Evolutionary conservation across 169 alveolate genomes (phyloP).

Genomic region (Plasmodium knowlesi): DNA sequence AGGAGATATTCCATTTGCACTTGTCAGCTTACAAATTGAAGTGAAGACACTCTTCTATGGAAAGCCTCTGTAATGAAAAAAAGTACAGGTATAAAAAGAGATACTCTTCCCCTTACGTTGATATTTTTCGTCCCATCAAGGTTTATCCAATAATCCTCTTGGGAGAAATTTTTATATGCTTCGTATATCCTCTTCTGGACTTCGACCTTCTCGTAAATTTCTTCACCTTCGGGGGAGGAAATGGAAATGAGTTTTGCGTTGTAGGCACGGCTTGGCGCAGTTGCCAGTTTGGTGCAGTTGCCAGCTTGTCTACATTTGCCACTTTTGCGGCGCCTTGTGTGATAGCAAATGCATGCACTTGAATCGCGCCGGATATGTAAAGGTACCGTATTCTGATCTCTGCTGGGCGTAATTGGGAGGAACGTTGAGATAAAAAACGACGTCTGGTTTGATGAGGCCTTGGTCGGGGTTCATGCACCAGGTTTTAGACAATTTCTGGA

Average conservation of each 20-base stretch:
- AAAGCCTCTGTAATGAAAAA: background rate
- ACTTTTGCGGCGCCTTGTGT: background rate
- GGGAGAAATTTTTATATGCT: constrained; percentile 28
- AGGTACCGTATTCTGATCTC: constrained; percentile 67
- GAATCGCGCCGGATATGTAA: background rate
- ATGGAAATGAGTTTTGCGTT: background rate
- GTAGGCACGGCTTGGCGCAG: background rate
- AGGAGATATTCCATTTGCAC: background rate
- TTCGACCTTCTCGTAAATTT: constrained; percentile 68
- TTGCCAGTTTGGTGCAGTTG: background rate
- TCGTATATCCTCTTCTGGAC: constrained; percentile 56
- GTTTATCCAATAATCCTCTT: constrained; percentile 65
- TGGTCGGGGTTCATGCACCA: constrained; percentile 75
- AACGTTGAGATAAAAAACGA: constrained; percentile 56
- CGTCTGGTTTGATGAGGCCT: constrained; percentile 73
- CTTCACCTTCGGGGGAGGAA: constrained; percentile 35
- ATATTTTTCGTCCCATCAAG: constrained; percentile 75
- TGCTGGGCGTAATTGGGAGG: constrained; percentile 64
- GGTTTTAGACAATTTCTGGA: constrained; percentile 33
- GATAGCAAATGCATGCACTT: background rate
- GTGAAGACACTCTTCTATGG: background rate
- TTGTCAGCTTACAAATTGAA: background rate
- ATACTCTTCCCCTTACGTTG: constrained; percentile 16
- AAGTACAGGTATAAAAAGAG: background rate
- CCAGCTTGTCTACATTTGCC: background rate